These are phyloP conservation scores for Colletotrichum brevisporum DNA, from an alignment of 2,329 filamentous ascomycete genomes.

Conservation along the genomic window DNA sequence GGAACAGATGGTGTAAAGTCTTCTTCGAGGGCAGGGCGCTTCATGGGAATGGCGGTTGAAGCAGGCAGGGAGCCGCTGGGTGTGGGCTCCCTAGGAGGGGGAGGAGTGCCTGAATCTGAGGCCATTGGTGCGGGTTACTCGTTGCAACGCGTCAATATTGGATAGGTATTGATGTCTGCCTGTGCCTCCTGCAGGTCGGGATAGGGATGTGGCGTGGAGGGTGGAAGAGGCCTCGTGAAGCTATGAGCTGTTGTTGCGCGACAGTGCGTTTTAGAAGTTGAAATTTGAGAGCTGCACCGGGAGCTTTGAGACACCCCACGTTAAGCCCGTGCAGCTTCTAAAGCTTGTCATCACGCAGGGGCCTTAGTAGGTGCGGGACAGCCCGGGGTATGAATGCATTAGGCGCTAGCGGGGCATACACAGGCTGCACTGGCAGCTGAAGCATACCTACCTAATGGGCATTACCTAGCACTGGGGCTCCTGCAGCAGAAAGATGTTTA, in stretches of 20 bases:
- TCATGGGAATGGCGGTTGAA: constrained; percentile 71
- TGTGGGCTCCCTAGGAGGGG: constrained; percentile 59
- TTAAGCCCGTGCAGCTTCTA: constrained; percentile 20
- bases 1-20: constrained; percentile 79
- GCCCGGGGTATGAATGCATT: constrained; percentile 18
- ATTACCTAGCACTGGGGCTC: neutral
- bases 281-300: constrained; percentile 29
- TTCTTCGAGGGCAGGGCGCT: constrained; percentile 74
- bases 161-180: neutral
- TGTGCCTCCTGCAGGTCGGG: neutral
- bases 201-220: constrained; percentile 3
- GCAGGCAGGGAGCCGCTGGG: constrained; percentile 51
- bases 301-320: constrained; percentile 33
- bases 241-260: constrained; percentile 10
- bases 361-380: constrained; percentile 14
- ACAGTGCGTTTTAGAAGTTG: constrained; percentile 19
- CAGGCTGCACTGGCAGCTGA: constrained; percentile 13
- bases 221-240: constrained; percentile 5
- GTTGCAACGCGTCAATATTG: neutral
- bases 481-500: neutral
- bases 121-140: constrained; percentile 46
- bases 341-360: constrained; percentile 25
- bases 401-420: constrained; percentile 9
- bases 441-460: neutral
- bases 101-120: constrained; percentile 54